Evolutionary conservation across 495 filamentous ascomycete genomes (phyloP).

Genomic region (Daldinia concentrica): DNA sequence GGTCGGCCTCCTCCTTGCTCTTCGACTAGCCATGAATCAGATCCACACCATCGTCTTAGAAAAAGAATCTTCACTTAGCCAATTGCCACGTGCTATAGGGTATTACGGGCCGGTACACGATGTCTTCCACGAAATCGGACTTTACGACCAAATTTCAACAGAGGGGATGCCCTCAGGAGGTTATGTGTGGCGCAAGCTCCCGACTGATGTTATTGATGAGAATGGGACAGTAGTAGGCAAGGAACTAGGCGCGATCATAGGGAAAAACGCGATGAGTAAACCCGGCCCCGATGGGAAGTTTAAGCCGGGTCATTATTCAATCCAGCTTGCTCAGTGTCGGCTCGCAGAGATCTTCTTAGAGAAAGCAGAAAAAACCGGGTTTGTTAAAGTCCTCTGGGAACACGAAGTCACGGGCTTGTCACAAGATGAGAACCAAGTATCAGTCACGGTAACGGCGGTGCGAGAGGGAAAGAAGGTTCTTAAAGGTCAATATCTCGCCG

Average conservation of each 20-base stretch:
- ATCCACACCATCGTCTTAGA: slow-evolving; percentile 12
- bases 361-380: slow-evolving; percentile 7
- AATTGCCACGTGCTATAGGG: slow-evolving; percentile 17
- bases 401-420: slow-evolving; percentile 13
- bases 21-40: slow-evolving; percentile 14
- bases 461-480: not conserved
- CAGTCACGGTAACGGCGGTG: not conserved
- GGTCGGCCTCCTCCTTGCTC: slow-evolving; percentile 19
- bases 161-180: slow-evolving; percentile 24
- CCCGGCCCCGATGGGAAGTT: slow-evolving; percentile 10
- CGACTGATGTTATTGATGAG: slow-evolving; percentile 13
- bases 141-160: slow-evolving; percentile 16
- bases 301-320: slow-evolving; percentile 12
- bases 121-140: slow-evolving; percentile 20
- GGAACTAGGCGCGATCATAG: slow-evolving; percentile 4
- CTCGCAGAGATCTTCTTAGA: slow-evolving; percentile 22
- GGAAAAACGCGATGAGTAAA: slow-evolving; percentile 14
- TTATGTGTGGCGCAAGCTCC: slow-evolving; percentile 17
- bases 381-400: slow-evolving; percentile 17
- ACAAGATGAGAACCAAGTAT: slow-evolving; percentile 12
- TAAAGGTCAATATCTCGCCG: slow-evolving; percentile 15
- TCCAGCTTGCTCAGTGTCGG: slow-evolving; percentile 22
- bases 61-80: slow-evolving; percentile 6
- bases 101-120: slow-evolving; percentile 23
- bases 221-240: slow-evolving; percentile 8